Evolutionary conservation across 768 basidiomycete genomes (phyloP).

Genomic region (Lactarius vividus): DNA sequence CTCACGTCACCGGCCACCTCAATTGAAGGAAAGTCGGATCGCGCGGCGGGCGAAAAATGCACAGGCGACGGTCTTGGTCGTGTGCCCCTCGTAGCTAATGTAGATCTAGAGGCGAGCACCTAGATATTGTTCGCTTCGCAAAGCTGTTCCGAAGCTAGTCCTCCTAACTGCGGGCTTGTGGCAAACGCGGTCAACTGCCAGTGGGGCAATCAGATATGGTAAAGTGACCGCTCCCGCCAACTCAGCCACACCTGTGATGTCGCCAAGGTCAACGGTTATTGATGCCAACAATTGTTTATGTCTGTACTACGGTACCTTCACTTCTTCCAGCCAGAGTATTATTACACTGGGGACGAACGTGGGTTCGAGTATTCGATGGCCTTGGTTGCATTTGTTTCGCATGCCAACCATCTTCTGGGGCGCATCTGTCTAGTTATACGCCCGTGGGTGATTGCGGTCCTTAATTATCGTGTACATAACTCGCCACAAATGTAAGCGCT

Average conservation of each 20-base stretch:
- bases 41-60: constrained; percentile 22
- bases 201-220: neutral
- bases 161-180: neutral
- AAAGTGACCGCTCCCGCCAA: neutral
- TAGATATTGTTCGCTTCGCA: neutral
- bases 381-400: neutral
- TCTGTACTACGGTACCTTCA: neutral
- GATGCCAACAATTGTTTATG: neutral
- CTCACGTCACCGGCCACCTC: constrained; percentile 25
- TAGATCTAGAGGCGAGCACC: neutral
- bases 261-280: neutral
- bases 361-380: constrained; percentile 4
- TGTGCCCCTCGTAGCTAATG: neutral
- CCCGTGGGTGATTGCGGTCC: constrained; percentile 37
- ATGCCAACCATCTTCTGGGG: constrained; percentile 34
- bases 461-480: constrained; percentile 35
- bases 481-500: constrained; percentile 14
- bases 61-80: constrained; percentile 30
- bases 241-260: neutral
- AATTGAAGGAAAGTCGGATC: constrained; percentile 18
- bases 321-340: neutral
- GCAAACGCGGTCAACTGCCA: neutral
- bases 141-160: neutral
- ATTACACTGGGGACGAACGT: neutral
- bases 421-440: constrained; percentile 41